Base-by-base conservation (phyloP, 2,329 filamentous ascomycete genomes). In the Plenodomus lindquistii region DNA sequence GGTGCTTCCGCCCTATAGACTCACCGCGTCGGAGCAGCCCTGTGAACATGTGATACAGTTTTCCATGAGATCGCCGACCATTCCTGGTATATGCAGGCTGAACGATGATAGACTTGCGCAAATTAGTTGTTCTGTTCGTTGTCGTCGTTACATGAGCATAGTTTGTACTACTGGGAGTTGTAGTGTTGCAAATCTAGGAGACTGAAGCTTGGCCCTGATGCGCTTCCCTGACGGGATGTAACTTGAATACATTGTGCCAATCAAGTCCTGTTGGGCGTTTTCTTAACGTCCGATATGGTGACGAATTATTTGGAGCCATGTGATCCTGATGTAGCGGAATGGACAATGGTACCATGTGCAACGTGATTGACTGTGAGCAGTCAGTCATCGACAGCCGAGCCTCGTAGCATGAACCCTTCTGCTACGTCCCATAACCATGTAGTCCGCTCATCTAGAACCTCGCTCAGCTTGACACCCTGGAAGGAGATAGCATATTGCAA, bases 21-120 rank as follows among this genome's bases (percentile, higher is more conserved):
- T 62, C 61, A 65, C 63, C 61, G 60, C 52, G 52, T 27, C 41
- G 41, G 36, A 37, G 41, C n/a, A 37, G 19, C 18, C 41, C 15
- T 31, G 27, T 31, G 15, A 37, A 24, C 18, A 8, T 37, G 41
- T 21, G 24, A 27, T 20, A 42, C 19, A 22, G n/a, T 22, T 24
- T 40, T 11, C 21, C 21, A 27, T 40, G 39, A 18, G 31, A 8
- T 37, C 29, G 17, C n/a, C 40, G 35, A 24, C 35, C 36, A 16
- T 22, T 39, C 35, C 13, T 16, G 37, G 37, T 18, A 24, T 48
- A 41, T 44, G 34, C 29, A 13, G 19, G 24, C 43, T 42, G 21
- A 43, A 31, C 40, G 42, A 20, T 42, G 17, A 34, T 31, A 35
- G 39, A 41, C 31, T 15, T 39, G 50, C 48, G 50, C 46, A 54